Base-by-base conservation (phyloP, 768 basidiomycete genomes). In the Auriscalpium orientale region DNA sequence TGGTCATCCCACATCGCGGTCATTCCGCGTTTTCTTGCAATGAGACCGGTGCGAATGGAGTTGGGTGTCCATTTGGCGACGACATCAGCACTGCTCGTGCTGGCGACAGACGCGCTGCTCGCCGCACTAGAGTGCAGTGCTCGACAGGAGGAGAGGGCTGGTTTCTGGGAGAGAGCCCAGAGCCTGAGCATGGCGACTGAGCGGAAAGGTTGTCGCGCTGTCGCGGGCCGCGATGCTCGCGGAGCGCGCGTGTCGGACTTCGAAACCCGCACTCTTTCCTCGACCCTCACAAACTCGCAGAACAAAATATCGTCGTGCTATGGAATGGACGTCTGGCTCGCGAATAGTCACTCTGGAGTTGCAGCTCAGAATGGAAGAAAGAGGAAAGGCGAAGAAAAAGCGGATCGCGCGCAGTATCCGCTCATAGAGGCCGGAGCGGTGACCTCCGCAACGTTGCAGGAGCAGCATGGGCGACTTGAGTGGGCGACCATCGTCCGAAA, bases 1-100 rank as follows among this genome's bases (percentile, higher is more conserved):
- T 91, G 86, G 67, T 88, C 81, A 66, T 94, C 90, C 91, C 92
- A 98, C 65, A 98, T 73, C 13, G 82, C 82, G 10, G 91, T 88
- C 97, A 98, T 98, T 46, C 97, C 97, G 55, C 92, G 84, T 76
- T 99, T 99, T 56, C 87, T 81, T 22, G 93, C 95, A 69, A 99
- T 87, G 59, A 97, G 76, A 8, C 97, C 97, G 0, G 94, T 95
- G 56, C 97, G 81, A 60, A 89, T 80, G 8, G 91, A 93, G 58
- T 79, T 76, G 48, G 95, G 85, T 5, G 83, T 83, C 95, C 95
- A 97, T 79, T 88, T 85, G 66, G 54, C 9, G 65, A 56, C 4
- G 66, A 57, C 28, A 60, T 54, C 34, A 58, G 57, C 34, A 44
- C 60, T 15, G 62, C 46, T 45, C 54, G 54, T 35, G 62, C 64